These are phyloP conservation scores for Blastobotrys americana DNA, from an alignment of 805 yeast species.

Conservation along the genomic window DNA sequence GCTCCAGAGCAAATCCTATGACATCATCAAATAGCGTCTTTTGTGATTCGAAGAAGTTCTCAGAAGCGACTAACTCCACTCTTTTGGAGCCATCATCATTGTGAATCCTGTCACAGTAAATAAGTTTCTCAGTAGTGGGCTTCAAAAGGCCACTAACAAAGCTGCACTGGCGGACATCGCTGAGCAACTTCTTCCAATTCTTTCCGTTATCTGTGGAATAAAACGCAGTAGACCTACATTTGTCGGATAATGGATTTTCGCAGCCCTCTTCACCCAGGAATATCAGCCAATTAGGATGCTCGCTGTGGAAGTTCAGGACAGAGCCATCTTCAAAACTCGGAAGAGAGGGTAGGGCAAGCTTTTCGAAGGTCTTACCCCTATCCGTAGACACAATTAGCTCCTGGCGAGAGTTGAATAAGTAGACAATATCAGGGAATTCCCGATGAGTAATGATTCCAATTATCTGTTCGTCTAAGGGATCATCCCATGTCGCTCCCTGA, in stretches of 20 bases:
- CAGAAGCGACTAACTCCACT: slow-evolving; percentile 39
- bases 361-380: slow-evolving; percentile 54
- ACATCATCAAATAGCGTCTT: slow-evolving; percentile 47
- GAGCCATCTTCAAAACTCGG: slow-evolving; percentile 36
- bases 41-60: slow-evolving; percentile 41
- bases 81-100: slow-evolving; percentile 5
- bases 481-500: slow-evolving; percentile 49
- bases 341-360: slow-evolving; percentile 44
- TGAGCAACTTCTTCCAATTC: slow-evolving; percentile 47
- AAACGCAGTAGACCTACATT: slow-evolving; percentile 54
- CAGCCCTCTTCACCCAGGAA: slow-evolving; percentile 63
- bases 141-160: slow-evolving; percentile 54
- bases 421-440: slow-evolving; percentile 48
- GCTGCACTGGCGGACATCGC: slow-evolving; percentile 53
- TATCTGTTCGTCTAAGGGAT: slow-evolving; percentile 39
- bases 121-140: slow-evolving; percentile 42
- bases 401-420: slow-evolving; percentile 44
- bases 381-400: slow-evolving; percentile 54
- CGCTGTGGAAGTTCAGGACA: slow-evolving; percentile 53
- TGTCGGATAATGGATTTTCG: slow-evolving; percentile 35
- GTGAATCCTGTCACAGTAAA: slow-evolving; percentile 50
- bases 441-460: slow-evolving; percentile 56
- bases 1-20: slow-evolving; percentile 67
- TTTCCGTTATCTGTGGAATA: slow-evolving; percentile 63
- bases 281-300: slow-evolving; percentile 50